Conservation (phyloP, 2,329 filamentous ascomycete genomes). For the Cladorrhinum sp. region DNA sequence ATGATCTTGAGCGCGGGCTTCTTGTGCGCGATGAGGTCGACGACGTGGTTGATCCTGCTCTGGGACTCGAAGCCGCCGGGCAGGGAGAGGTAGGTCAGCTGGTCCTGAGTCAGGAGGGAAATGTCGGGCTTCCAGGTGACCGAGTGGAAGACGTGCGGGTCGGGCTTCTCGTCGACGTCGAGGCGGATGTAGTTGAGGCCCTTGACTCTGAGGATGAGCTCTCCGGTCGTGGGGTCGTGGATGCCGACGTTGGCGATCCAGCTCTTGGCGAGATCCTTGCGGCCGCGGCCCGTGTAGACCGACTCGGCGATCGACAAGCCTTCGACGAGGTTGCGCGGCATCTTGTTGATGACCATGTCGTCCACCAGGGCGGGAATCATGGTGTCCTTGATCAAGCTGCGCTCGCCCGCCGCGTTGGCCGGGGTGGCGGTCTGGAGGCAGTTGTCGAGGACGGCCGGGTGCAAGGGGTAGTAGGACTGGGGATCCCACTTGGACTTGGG, state of each 20-base stretch:
- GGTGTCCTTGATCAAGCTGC: slow-evolving; percentile 13
- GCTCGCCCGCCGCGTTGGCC: slow-evolving; percentile 16
- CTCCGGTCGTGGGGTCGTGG: slow-evolving; percentile 22
- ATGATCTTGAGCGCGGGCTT: slow-evolving; percentile 34
- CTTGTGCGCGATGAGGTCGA: slow-evolving; percentile 37
- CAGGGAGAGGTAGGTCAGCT: slow-evolving; percentile 1
- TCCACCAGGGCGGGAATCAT: slow-evolving; percentile 14
- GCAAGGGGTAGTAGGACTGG: slow-evolving; percentile 28
- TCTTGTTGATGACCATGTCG: slow-evolving; percentile 15
- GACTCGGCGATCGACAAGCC: slow-evolving; percentile 17
- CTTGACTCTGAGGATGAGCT: slow-evolving; percentile 20
- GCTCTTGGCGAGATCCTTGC: slow-evolving; percentile 21
- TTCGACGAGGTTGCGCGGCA: slow-evolving; percentile 1
- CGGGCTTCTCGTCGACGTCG: slow-evolving; percentile 23
- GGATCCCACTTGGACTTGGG: slow-evolving; percentile 19
- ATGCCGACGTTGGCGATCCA: slow-evolving; percentile 23
- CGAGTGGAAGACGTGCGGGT: slow-evolving; percentile 25
- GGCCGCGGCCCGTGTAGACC: slow-evolving; percentile 12
- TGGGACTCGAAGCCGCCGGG: neutral
- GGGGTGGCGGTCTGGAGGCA: slow-evolving; percentile 24
- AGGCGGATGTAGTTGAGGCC: slow-evolving; percentile 25
- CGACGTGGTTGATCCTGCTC: slow-evolving; percentile 13
- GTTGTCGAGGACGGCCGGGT: slow-evolving; percentile 28
- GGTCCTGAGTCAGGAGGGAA: slow-evolving; percentile 15
- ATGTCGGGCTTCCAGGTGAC: slow-evolving; percentile 29